Percentiles rank a stretch among this genome's conserved stretches.
Conservation (phyloP, 495 filamentous ascomycete species). For the Hypomontagnella submonticulosa region DNA sequence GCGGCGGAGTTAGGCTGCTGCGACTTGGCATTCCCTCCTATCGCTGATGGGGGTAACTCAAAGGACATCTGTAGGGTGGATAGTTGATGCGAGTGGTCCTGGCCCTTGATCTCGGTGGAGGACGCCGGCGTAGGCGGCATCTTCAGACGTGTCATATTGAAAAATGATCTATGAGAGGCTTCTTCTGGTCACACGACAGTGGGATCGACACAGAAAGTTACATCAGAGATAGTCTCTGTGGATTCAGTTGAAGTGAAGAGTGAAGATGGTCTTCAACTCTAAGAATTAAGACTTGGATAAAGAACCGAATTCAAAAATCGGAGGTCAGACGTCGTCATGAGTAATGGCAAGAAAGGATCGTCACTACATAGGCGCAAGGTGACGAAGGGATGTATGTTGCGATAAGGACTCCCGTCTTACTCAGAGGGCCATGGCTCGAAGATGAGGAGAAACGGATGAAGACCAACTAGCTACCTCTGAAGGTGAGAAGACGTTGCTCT, state of each 20-base stretch:
- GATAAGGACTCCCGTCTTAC: slow-evolving; percentile 6
- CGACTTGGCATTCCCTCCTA: slow-evolving; percentile 50
- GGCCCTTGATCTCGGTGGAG: slow-evolving; percentile 82
- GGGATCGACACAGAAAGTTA: neutral
- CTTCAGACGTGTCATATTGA: slow-evolving; percentile 74
- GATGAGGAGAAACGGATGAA: slow-evolving; percentile 6
- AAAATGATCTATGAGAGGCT: slow-evolving; percentile 15
- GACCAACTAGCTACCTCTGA: neutral
- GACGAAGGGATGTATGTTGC: slow-evolving; percentile 13
- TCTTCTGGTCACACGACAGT: slow-evolving; percentile 31
- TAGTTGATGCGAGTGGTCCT: slow-evolving; percentile 72
- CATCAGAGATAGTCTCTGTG: neutral
- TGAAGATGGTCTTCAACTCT: neutral
- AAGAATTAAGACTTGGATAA: slow-evolving; percentile 8
- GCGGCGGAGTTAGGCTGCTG: slow-evolving; percentile 22
- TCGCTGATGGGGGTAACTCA: slow-evolving; percentile 84
- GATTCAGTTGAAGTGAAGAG: neutral
- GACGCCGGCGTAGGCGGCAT: slow-evolving; percentile 86
- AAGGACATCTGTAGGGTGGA: slow-evolving; percentile 66
- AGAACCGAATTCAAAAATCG: neutral
- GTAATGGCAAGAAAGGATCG: neutral
- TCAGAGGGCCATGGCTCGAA: slow-evolving; percentile 15
- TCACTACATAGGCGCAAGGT: slow-evolving; percentile 21
- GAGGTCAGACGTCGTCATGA: slow-evolving; percentile 5
- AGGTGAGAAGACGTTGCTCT: neutral